Evolutionary conservation across 2,329 filamentous ascomycete genomes (phyloP), one percentile per base, ranked within the genome.

Genomic region (Fusarium dlaminii): DNA sequence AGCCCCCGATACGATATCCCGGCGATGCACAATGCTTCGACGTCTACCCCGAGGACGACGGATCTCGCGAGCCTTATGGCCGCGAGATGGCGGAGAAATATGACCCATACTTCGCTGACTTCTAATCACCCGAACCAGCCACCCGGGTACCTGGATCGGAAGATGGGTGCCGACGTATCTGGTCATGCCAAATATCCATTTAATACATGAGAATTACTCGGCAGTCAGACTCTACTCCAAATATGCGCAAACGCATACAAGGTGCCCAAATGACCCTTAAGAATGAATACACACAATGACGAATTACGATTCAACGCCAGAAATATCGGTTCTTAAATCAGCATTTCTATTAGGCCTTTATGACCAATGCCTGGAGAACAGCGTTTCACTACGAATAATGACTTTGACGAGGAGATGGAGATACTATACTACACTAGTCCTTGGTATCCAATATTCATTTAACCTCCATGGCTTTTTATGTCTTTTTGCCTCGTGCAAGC

Each of bases 1-100:
- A 94, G 58, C 93, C 93, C n/a, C 91, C 92, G 62, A 85, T 96
- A 36, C 86, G 91, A 30, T 92, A 90, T 56, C 88, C 91, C 0
- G 93, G 92, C 37, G 94, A 96, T 79, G 91, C 93, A 24, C 88
- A 93, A 79, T 96, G 94, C 80, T 96, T 96, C 78, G 94, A 96
- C 78, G 87, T 91, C 46, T 96, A 96, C 77, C 92, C 93, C n/a
- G 92, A 94, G 68, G 92, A 95, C 79, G 90, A 92, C 66, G 89
- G 86, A 61, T 87, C 87, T 54, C 85, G 88, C 63, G 91, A 93
- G 43, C 83, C 86, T 63, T 95, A 95, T 78, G 93, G 91, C 8
- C 87, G 90, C 46, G 92, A 94, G 49, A 86, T 94, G 87, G 86
- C 86, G 39, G 85, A 86, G 49, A 90, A 90, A 82, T 95, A 93